phyloP scores from a whole-genome alignment of 2,329 filamentous ascomycete species.

The Trichothecium sympodiale region DNA sequence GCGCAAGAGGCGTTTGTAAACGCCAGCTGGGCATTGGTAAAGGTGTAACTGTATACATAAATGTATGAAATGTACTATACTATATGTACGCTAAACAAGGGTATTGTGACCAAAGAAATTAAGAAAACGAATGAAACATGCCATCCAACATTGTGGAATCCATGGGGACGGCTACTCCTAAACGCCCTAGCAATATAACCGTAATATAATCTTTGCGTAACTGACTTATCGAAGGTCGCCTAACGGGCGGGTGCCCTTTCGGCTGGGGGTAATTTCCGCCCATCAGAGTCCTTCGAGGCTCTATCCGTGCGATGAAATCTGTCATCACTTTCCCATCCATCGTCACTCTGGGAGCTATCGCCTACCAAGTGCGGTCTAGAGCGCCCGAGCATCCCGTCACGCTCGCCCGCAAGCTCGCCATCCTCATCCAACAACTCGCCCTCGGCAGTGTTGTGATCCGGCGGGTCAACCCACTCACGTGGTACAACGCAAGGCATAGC shows the following conservation, averaged over 20 bases:
- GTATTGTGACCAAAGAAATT: neutral
- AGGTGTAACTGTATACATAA: neutral
- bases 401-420: constrained; percentile 37
- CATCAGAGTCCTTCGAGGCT: constrained; percentile 33
- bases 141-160: neutral
- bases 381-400: constrained; percentile 45
- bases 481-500: constrained; percentile 75
- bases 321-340: constrained; percentile 34
- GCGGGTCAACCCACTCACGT: constrained; percentile 69
- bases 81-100: neutral
- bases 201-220: neutral
- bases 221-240: no score
- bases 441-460: constrained; percentile 63
- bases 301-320: constrained; percentile 24
- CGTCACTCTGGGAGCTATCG: constrained; percentile 14
- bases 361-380: constrained; percentile 19
- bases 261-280: constrained; percentile 37
- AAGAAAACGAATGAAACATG: neutral
- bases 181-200: neutral
- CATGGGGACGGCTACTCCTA: neutral
- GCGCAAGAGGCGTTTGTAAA: constrained; percentile 65
- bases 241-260: constrained; percentile 33
- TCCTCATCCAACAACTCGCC: constrained; percentile 55
- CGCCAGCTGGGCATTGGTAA: constrained; percentile 2
- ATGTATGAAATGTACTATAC: constrained; percentile 5